These are phyloP conservation scores for Thelonectria blattea DNA, from an alignment of 2,329 filamentous ascomycete genomes.

Conservation along the genomic window DNA sequence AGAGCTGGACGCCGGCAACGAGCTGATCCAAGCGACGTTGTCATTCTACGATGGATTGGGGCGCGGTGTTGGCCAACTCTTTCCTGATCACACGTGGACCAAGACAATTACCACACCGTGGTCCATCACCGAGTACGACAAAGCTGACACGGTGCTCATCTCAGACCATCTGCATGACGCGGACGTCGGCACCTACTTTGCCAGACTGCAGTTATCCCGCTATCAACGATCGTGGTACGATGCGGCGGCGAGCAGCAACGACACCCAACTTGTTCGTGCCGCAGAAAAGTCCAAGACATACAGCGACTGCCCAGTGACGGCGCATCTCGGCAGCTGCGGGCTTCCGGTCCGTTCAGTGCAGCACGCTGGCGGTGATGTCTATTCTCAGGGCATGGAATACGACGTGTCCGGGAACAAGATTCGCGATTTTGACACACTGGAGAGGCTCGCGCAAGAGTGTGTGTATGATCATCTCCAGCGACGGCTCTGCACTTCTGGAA, in stretches of 20 bases:
- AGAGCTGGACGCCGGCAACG: background rate
- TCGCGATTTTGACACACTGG: no score
- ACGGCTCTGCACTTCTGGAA: no score
- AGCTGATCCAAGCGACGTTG: no score
- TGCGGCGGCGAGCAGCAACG: background rate
- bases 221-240: background rate
- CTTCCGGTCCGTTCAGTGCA: no score
- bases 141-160: background rate
- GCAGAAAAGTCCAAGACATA: background rate
- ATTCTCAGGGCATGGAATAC: no score
- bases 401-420: no score
- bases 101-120: background rate
- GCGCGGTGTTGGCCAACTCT: background rate
- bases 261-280: background rate
- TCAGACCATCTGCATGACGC: background rate
- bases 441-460: no score
- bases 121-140: background rate
- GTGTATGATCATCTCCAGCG: no score
- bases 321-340: background rate
- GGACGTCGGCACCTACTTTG: background rate
- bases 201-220: background rate
- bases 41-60: background rate
- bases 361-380: no score
- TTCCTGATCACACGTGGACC: background rate
- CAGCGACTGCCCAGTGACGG: background rate